Evolutionary conservation across 2,329 filamentous ascomycete genomes (phyloP), one percentile per base, ranked within the genome.

Genomic region (Aschersonia sp.): DNA sequence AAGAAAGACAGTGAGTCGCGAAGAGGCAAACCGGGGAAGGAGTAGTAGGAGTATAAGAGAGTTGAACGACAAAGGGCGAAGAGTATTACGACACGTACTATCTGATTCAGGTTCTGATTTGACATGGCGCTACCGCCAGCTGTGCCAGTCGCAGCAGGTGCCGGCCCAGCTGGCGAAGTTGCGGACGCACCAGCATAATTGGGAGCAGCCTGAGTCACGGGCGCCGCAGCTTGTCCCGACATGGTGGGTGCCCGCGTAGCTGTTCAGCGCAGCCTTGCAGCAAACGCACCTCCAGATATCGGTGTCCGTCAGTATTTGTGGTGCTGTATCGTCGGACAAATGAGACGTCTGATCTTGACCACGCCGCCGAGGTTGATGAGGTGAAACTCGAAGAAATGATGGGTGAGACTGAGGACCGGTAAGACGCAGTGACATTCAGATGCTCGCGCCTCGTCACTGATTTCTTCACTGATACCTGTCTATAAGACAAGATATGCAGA

Each of bases 51-150:
- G 43, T 47, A 31, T 29, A 29, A 43, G 32, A 28, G 29, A 42
- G 35, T 9, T n/a, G 45, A 20, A 31, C 29, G 30, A 10, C 7
- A 10, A 44, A 29, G 20, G 28, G 7, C 7, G 10, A 20, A 20
- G 20, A 20, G 20, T 2, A 20, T 20, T 20, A 20, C 20, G 40
- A 42, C 28, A 47, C 89, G 77, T 75, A 96, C 91, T 65, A 97
- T 97, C 57, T 95, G 89, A 58, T 97, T 97, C 1, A 96, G 66
- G 60, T 96, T 94, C 58, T 94, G 87, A 53, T 91, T 88, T 2
- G 84, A 88, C 67, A 88, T 82, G 7, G 68, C 63, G 28, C 57
- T 54, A 5, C 52, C 54, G 6, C 52, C 52, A 35, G 50, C 48
- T 9, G 54, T 38, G 5, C 56, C 58, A 5, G 66, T 58, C 20